phyloP scores from a whole-genome alignment of 345 rosid species.

The Hirschfeldia incana region DNA sequence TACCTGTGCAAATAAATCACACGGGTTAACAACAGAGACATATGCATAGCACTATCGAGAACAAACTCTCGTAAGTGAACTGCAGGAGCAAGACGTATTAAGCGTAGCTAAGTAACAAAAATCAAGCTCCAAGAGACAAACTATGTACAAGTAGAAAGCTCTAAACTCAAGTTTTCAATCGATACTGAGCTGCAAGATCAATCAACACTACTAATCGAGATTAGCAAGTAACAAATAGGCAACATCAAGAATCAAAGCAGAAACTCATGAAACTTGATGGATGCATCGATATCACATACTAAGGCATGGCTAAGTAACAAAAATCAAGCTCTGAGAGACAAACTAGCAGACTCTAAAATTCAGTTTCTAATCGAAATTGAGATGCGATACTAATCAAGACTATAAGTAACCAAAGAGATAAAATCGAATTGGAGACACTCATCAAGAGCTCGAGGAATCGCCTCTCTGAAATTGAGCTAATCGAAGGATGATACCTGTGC shows the following conservation, averaged over 20 bases:
- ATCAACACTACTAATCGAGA: too few relatives aligned
- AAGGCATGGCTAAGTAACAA: too few relatives aligned
- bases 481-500: slow-evolving; percentile 61
- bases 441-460: neutral
- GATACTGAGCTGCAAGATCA: too few relatives aligned
- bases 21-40: neutral
- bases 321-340: neutral
- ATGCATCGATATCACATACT: neutral
- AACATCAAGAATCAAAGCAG: too few relatives aligned
- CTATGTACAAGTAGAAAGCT: too few relatives aligned
- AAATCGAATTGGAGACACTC: neutral
- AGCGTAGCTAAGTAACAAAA: neutral
- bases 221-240: too few relatives aligned
- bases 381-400: neutral
- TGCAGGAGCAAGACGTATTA: neutral
- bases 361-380: neutral
- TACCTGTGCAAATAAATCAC: slow-evolving; percentile 44
- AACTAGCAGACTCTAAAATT: neutral
- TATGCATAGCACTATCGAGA: neutral
- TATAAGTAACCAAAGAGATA: neutral
- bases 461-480: neutral
- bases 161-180: too few relatives aligned
- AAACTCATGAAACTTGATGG: too few relatives aligned
- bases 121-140: neutral
- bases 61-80: neutral